These are phyloP conservation scores for Mycena pura DNA, from an alignment of 768 basidiomycete species.

Conservation along the genomic window DNA sequence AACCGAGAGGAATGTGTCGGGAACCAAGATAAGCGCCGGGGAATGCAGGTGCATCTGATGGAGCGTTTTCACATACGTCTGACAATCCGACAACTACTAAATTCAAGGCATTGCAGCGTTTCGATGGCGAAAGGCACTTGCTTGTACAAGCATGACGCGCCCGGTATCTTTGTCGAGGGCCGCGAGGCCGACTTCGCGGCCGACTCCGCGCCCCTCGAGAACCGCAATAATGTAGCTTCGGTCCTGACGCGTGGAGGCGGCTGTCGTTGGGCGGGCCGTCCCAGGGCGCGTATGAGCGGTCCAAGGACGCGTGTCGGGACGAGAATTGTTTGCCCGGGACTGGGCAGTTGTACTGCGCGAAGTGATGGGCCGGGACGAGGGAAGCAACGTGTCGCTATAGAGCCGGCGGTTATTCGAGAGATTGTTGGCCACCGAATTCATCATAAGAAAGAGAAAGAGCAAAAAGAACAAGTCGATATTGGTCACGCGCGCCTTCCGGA, in stretches of 20 bases:
- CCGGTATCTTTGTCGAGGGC: constrained; percentile 84
- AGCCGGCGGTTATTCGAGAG: background rate
- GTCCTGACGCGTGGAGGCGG: constrained; percentile 64
- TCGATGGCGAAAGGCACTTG: constrained; percentile 33
- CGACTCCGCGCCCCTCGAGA: constrained; percentile 79
- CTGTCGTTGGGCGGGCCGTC: constrained; percentile 70
- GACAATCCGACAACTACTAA: constrained; percentile 78
- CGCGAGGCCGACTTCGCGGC: constrained; percentile 86
- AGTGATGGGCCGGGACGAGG: constrained; percentile 13
- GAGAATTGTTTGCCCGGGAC: constrained; percentile 18
- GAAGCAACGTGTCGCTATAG: background rate
- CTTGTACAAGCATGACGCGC: constrained; percentile 80
- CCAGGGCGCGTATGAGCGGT: constrained; percentile 65
- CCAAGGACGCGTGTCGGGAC: constrained; percentile 50
- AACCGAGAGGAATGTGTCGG: constrained; percentile 77
- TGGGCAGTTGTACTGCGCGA: constrained; percentile 16
- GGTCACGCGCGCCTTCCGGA: too few relatives aligned
- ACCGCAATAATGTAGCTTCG: constrained; percentile 71
- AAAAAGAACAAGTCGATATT: too few relatives aligned
- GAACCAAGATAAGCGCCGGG: constrained; percentile 77
- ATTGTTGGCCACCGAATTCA: too few relatives aligned
- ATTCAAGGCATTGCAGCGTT: background rate
- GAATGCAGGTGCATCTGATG: constrained; percentile 84
- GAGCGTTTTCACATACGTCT: constrained; percentile 88
- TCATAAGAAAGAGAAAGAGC: too few relatives aligned